Evolutionary conservation across 176 grass and related monocot genomes (phyloP), one percentile per base, ranked within the genome.

Genomic region (Phragmites australis): DNA sequence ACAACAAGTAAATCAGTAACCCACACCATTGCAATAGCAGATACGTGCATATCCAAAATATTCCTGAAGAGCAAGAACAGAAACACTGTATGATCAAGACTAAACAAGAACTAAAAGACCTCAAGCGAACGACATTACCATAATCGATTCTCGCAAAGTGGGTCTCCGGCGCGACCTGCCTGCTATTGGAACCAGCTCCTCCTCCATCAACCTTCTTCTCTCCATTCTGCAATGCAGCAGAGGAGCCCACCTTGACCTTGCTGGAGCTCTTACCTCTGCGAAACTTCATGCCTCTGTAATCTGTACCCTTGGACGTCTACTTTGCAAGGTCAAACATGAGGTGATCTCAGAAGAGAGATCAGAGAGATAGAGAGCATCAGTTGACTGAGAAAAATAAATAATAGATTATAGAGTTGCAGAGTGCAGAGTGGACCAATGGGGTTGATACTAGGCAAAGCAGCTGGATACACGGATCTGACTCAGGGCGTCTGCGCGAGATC

Each of bases 121-220:
- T 21, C 68, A 6, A 51, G 45, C 19, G 16, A 26, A 42, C 4
- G 29, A 1, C 6, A 61, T 61, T 70, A 85, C 82, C 82, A 2
- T 60, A 27, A 2, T 48, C 74, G 25, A 26, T 12, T 10, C 6
- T 37, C 50, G 16, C 82, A 0, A 61, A 39, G 60, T 9, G 22
- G 43, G 52, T 78, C 17, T 85, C 74, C 18, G 74, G 74, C 16
- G n/a, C 63, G 9, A 85, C 44, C n/a, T 78, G 82, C 74, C 82
- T 78, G 65, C 53, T 77, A 54, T 78, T 78, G 30, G 82, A 61
- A 30, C 53, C 65, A 60, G 53, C 44, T 51, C 53, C 82, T 51
- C 53, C 82, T 29, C 46, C 82, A 12, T 27, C 53, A 12, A 21
- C 34, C 64, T n/a, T 61, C 64, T 48, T 49, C 65, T 70, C 82